Conservation (phyloP, 306 rosid genomes). For the Fragaria nilgerrensis region DNA sequence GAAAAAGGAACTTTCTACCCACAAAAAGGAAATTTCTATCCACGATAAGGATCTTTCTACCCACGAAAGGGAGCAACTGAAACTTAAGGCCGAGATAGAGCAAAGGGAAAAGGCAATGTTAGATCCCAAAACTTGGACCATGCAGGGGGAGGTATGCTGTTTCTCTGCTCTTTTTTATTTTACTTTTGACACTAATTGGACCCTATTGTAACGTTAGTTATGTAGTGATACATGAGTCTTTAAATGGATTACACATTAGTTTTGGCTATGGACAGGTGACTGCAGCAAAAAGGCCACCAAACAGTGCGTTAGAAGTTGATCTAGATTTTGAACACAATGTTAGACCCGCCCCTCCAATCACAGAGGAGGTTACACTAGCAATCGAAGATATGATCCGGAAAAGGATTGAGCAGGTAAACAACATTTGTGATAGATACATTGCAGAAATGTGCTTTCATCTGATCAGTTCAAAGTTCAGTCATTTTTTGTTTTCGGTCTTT, state of each 20-base stretch:
- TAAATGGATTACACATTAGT: conserved; percentile 9
- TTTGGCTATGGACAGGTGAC: conserved; percentile 52
- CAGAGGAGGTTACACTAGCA: conserved; percentile 81
- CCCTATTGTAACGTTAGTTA: conserved; percentile 1
- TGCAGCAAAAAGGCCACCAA: conserved; percentile 76
- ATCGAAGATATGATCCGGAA: conserved; percentile 76
- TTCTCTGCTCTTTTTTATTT: background rate
- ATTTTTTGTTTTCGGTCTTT: background rate
- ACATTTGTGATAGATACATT: background rate
- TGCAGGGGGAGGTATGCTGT: conserved; percentile 84
- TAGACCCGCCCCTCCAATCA: conserved; percentile 83
- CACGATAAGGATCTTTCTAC: conserved; percentile 57
- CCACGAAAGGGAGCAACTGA: conserved; percentile 59
- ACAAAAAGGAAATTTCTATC: conserved; percentile 52
- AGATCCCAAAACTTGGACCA: conserved; percentile 81
- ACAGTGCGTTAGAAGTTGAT: conserved; percentile 88
- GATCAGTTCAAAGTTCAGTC: background rate
- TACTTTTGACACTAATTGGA: background rate
- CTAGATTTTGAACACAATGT: conserved; percentile 88
- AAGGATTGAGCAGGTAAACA: conserved; percentile 71
- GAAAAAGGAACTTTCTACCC: conserved; percentile 55
- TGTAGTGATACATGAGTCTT: background rate
- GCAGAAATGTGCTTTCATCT: background rate
- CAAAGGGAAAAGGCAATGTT: conserved; percentile 73
- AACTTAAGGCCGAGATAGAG: conserved; percentile 59